Conservation (phyloP, 2,329 filamentous ascomycete genomes). For the Penicillium sp. region DNA sequence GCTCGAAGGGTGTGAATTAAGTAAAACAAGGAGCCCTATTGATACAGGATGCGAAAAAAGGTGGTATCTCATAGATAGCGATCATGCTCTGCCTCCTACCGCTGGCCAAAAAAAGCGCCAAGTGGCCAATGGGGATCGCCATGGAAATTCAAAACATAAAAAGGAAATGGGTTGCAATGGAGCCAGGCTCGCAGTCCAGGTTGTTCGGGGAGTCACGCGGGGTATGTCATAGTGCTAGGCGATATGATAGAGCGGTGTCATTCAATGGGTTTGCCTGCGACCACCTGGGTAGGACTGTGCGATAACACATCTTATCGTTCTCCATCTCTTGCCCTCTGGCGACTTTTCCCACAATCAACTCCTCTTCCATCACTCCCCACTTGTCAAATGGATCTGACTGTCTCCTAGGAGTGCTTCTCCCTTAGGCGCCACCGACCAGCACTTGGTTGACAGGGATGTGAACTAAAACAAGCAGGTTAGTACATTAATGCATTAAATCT, state of each 20-base stretch:
- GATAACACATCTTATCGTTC: neutral
- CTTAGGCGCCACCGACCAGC: constrained; percentile 48
- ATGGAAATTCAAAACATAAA: constrained; percentile 12
- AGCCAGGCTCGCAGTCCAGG: neutral
- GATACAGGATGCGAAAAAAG: constrained; percentile 23
- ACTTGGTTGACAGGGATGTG: constrained; percentile 53
- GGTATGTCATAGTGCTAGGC: neutral
- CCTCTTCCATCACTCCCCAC: neutral
- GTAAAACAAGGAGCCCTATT: constrained; percentile 17
- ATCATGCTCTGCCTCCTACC: constrained; percentile 17
- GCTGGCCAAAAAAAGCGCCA: constrained; percentile 18
- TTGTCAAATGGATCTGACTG: neutral
- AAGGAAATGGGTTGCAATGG: neutral
- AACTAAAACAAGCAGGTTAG: constrained; percentile 34
- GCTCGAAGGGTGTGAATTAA: constrained; percentile 19
- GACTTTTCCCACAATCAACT: neutral
- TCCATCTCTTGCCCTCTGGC: neutral
- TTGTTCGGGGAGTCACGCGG: neutral
- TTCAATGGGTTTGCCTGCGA: neutral
- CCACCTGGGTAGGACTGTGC: neutral
- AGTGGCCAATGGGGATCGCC: constrained; percentile 4
- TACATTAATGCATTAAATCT: neutral
- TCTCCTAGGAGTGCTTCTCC: neutral
- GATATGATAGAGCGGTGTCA: neutral
- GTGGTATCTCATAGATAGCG: constrained; percentile 27